Conservation (phyloP, 441 rosid species). For the Viola pubescens region DNA sequence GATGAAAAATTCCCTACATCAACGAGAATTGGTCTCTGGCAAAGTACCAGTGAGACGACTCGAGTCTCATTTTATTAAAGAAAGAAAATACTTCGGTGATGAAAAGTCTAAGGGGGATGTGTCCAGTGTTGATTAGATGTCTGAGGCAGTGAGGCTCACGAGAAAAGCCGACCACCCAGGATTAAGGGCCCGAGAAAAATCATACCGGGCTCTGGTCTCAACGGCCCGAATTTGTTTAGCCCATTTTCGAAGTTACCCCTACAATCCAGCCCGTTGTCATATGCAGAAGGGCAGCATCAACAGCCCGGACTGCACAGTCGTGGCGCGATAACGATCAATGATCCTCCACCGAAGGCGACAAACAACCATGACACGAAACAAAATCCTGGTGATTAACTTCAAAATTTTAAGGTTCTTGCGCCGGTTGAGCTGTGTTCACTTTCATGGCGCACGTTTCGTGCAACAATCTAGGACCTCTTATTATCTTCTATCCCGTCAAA, state of each 20-base stretch:
- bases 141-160: no score
- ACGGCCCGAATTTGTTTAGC: background rate
- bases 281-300: background rate
- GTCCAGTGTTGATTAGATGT: no score
- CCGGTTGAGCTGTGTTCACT: conserved; percentile 9
- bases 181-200: no score
- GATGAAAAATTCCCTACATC: no score
- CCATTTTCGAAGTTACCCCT: background rate
- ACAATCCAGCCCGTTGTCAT: background rate
- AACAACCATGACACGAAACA: background rate
- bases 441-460: conserved; percentile 32
- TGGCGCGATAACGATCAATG: background rate
- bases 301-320: background rate
- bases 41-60: no score
- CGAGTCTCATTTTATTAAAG: no score
- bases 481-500: conserved; percentile 11
- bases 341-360: background rate
- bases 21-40: no score
- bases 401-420: background rate
- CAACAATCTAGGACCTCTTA: conserved; percentile 24
- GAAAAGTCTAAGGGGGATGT: no score
- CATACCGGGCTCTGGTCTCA: no score
- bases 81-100: no score
- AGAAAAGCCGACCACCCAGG: no score
- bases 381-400: no score